These are phyloP conservation scores for Citrullus colocynthis DNA, from an alignment of 306 rosid genomes.

Conservation along the genomic window DNA sequence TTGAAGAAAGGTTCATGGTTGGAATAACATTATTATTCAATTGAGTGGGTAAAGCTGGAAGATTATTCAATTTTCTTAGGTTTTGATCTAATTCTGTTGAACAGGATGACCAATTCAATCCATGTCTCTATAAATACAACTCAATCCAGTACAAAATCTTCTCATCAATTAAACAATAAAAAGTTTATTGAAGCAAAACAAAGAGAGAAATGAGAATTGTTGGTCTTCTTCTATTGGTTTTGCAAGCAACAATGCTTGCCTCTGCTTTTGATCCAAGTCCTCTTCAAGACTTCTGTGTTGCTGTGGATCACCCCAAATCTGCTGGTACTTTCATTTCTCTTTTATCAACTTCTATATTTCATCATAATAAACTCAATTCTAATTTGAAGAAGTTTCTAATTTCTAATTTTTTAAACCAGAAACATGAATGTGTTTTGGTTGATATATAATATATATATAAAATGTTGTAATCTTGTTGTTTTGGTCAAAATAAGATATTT, in stretches of 20 bases:
- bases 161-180: not conserved
- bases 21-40: not conserved
- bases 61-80: not conserved
- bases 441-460: too few species aligned
- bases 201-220: not conserved
- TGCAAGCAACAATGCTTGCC: not conserved
- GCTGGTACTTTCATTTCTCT: not conserved
- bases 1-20: not conserved
- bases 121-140: not conserved
- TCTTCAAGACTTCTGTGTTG: conserved; percentile 1
- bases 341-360: not conserved
- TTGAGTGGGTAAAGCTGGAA: not conserved
- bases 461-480: too few species aligned
- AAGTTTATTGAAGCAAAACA: not conserved
- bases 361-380: not conserved
- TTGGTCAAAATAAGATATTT: too few species aligned
- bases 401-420: too few species aligned
- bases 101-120: not conserved
- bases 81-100: not conserved
- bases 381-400: too few species aligned
- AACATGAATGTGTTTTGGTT: too few species aligned
- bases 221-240: not conserved
- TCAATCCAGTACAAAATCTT: not conserved
- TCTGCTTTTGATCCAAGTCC: conserved; percentile 1
- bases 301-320: not conserved